Conservation (phyloP, 805 yeast species). For the Alloascoidea africana region DNA sequence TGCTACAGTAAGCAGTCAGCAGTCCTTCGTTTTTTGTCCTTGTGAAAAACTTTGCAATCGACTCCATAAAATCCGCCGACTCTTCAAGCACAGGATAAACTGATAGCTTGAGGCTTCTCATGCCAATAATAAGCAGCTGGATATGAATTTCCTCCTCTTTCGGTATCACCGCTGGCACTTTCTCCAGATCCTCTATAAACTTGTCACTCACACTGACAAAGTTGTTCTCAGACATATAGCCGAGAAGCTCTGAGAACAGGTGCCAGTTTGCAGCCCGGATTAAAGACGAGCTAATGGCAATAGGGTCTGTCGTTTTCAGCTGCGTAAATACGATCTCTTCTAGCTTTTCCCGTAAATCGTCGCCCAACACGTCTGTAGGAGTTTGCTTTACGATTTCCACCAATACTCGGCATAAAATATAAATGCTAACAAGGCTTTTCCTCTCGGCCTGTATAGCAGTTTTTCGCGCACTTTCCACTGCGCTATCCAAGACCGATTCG, state of each 20-base stretch:
- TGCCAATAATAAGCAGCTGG: slow-evolving; percentile 73
- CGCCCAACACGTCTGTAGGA: slow-evolving; percentile 57
- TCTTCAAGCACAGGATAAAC: slow-evolving; percentile 90
- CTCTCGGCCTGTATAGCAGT: slow-evolving; percentile 75
- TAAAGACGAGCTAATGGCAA: slow-evolving; percentile 42
- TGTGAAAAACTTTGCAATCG: slow-evolving; percentile 71
- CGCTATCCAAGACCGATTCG: neutral
- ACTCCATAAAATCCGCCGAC: slow-evolving; percentile 77
- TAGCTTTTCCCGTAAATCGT: slow-evolving; percentile 63
- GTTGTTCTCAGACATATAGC: slow-evolving; percentile 77
- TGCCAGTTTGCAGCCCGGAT: slow-evolving; percentile 91
- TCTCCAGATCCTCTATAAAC: slow-evolving; percentile 85
- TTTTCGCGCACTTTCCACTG: slow-evolving; percentile 26
- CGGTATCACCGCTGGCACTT: slow-evolving; percentile 38
- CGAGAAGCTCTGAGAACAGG: slow-evolving; percentile 74
- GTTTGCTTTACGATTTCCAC: slow-evolving; percentile 88
- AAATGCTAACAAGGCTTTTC: slow-evolving; percentile 75
- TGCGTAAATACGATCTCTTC: slow-evolving; percentile 93
- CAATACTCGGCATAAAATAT: slow-evolving; percentile 77
- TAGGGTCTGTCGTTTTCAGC: slow-evolving; percentile 75
- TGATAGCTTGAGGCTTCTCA: slow-evolving; percentile 68
- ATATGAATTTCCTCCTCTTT: slow-evolving; percentile 43
- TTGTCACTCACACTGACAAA: slow-evolving; percentile 84
- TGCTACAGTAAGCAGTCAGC: slow-evolving; percentile 72
- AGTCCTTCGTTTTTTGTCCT: slow-evolving; percentile 50